Evolutionary conservation across 2,329 filamentous ascomycete species (phyloP), one percentile per base, ranked within the genome.

Genomic region (Periconia sp.): DNA sequence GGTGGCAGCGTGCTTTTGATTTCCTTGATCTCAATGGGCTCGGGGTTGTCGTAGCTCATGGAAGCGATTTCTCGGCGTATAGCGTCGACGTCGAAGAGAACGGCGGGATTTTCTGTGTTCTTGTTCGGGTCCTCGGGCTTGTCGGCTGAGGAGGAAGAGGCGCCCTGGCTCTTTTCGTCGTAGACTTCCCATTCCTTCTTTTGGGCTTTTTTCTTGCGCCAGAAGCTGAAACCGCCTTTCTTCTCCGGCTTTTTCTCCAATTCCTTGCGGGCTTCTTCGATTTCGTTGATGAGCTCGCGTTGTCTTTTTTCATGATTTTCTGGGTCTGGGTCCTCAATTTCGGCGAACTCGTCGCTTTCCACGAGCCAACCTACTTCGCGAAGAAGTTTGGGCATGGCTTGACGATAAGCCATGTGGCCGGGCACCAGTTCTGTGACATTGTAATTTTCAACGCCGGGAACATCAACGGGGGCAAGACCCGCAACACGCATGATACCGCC

Each of bases 241-340:
- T 84, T 82, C 67, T 87, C 86, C 17, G 86, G 87, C 64, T 94
- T 89, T 69, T 85, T 87, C 66, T 96, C 92, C 3, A 96, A 82
- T 65, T 94, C 86, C 69, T 88, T 92, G 37, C 94, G 85, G 7
- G 94, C 94, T 74, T 96, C 92, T 71, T 97, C 93, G 49, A 99
- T 96, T 75, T 99, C 94, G 64, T 89, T 92, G 70, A 99, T 96
- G 41, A 99, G 83, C 74, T 97, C 93, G 52, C 92, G 84, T 74
- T 99, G 94, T 45, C 92, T 83, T 70, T 91, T 83, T 47, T 85
- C 82, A 74, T 97, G 93, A 62, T 96, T 93, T 0, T 97, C 94
- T 0, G 94, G 94, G 66, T 99, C 94, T 0, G 94, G 92, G 62
- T 99, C 94, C 71, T 97, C 94, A 55, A 99, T 97, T 74, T 99